Percentiles rank a stretch among this genome's conserved stretches.
Conservation (phyloP, 2,329 filamentous ascomycete species). For the Penicillium sp. region DNA sequence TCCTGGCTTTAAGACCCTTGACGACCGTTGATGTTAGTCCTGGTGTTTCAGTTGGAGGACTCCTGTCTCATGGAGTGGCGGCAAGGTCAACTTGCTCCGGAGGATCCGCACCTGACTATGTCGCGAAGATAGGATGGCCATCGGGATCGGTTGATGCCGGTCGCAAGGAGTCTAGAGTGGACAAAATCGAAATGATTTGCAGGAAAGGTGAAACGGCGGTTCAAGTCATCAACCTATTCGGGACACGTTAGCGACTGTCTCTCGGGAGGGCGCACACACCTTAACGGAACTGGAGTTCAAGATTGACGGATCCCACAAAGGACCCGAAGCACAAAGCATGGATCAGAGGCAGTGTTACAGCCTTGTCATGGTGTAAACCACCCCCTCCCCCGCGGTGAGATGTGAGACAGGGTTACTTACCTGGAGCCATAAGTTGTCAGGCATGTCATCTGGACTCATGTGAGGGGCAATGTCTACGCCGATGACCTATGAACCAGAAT, state of each 20-base stretch:
- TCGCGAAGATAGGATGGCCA: slow-evolving; percentile 77
- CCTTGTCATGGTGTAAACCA: not conserved
- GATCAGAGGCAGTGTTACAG: not conserved
- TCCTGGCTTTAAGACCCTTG: slow-evolving; percentile 59
- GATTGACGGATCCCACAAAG: not conserved
- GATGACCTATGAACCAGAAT: slow-evolving; percentile 54
- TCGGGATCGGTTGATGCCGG: slow-evolving; percentile 66
- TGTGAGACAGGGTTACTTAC: slow-evolving; percentile 32
- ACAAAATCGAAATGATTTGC: slow-evolving; percentile 76
- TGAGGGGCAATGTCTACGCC: slow-evolving; percentile 70
- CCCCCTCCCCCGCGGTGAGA: not conserved
- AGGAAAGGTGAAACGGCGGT: slow-evolving; percentile 65
- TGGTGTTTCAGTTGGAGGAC: not conserved
- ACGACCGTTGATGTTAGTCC: slow-evolving; percentile 10
- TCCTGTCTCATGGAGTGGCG: not conserved
- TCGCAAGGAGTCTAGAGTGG: slow-evolving; percentile 62
- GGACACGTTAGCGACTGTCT: slow-evolving; percentile 18
- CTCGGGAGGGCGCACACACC: not conserved
- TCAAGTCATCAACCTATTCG: slow-evolving; percentile 64
- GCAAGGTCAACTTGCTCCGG: not conserved
- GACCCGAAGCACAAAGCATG: not conserved
- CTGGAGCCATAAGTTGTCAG: slow-evolving; percentile 67
- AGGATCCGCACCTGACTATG: slow-evolving; percentile 53
- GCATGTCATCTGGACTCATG: slow-evolving; percentile 62
- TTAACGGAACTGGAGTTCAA: not conserved